Percentiles rank a stretch among this genome's conserved stretches.
These are phyloP conservation scores for Neoboletus brunneissimus DNA, from an alignment of 768 basidiomycete species.

Conservation along the genomic window DNA sequence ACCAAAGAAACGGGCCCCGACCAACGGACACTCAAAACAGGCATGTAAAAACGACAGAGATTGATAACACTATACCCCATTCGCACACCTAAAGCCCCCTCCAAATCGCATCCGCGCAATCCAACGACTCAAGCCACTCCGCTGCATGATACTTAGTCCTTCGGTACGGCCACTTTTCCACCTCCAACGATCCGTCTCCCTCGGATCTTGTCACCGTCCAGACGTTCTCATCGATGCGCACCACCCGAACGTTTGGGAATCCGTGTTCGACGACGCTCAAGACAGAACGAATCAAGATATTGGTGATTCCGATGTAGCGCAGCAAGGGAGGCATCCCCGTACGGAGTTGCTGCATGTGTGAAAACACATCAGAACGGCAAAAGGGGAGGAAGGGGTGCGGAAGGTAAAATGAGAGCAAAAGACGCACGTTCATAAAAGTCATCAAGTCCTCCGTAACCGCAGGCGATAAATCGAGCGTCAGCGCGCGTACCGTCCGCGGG, in stretches of 20 bases:
- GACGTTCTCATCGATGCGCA: slow-evolving; percentile 51
- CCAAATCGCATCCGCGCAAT: slow-evolving; percentile 55
- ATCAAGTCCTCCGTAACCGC: slow-evolving; percentile 39
- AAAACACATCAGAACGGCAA: neutral
- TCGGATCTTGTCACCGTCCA: slow-evolving; percentile 45
- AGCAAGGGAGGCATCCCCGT: slow-evolving; percentile 52
- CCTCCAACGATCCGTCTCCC: slow-evolving; percentile 36
- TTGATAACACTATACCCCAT: neutral
- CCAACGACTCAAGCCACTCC: slow-evolving; percentile 66
- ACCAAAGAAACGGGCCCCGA: too few species aligned
- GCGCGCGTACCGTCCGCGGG: slow-evolving; percentile 48
- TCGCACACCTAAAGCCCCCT: neutral
- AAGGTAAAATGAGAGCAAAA: neutral
- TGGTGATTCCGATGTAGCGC: slow-evolving; percentile 55
- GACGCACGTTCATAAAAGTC: slow-evolving; percentile 41
- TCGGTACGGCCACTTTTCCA: slow-evolving; percentile 57
- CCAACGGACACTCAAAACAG: too few species aligned
- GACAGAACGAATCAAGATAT: slow-evolving; percentile 41
- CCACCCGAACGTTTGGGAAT: slow-evolving; percentile 59
- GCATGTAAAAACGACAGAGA: neutral
- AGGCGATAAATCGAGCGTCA: slow-evolving; percentile 42
- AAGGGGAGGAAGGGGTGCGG: too few species aligned
- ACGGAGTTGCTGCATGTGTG: slow-evolving; percentile 51
- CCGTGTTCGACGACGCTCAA: slow-evolving; percentile 51
- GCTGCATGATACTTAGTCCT: slow-evolving; percentile 48